phyloP scores from a whole-genome alignment of 2,329 filamentous ascomycete species.

The Monosporascus sp. region DNA sequence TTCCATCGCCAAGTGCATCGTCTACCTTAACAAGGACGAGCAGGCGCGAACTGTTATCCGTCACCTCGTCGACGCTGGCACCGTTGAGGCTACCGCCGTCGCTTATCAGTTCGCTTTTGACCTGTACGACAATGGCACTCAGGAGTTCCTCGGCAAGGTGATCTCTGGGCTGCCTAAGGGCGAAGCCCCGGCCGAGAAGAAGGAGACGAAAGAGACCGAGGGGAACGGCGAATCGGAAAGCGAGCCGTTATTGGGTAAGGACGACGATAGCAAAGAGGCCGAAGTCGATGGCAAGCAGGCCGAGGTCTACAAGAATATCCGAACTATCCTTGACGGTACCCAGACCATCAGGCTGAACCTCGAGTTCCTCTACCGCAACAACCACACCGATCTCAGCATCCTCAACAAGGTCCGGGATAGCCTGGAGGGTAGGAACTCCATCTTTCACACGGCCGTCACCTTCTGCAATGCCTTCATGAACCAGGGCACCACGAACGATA shows the following conservation, averaged over 20 bases:
- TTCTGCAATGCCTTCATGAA: constrained; percentile 99
- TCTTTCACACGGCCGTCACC: constrained; percentile 95
- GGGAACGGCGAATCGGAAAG: constrained; percentile 36
- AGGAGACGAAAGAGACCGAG: constrained; percentile 43
- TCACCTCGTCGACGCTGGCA: constrained; percentile 73
- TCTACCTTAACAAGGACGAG: constrained; percentile 87
- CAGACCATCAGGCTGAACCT: constrained; percentile 93
- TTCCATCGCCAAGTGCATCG: constrained; percentile 94
- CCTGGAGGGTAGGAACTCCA: constrained; percentile 91
- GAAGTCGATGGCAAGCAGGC: constrained; percentile 46
- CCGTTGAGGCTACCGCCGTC: constrained; percentile 72
- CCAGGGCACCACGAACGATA: constrained; percentile 94
- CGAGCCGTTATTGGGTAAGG: constrained; percentile 41
- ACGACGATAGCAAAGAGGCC: constrained; percentile 39
- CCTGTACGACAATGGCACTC: constrained; percentile 95
- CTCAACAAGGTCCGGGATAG: constrained; percentile 96
- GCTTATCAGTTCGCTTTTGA: constrained; percentile 99
- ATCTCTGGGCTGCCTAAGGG: constrained; percentile 68
- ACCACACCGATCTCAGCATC: constrained; percentile 85
- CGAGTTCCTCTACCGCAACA: constrained; percentile 94
- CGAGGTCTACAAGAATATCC: constrained; percentile 58
- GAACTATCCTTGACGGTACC: constrained; percentile 73
- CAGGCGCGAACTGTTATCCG: constrained; percentile 84
- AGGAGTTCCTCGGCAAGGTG: constrained; percentile 91
- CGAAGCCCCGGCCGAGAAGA: constrained; percentile 35